Evolutionary conservation across 2,329 filamentous ascomycete genomes (phyloP), one percentile per base, ranked within the genome.

Genomic region (Neonectria hederae): DNA sequence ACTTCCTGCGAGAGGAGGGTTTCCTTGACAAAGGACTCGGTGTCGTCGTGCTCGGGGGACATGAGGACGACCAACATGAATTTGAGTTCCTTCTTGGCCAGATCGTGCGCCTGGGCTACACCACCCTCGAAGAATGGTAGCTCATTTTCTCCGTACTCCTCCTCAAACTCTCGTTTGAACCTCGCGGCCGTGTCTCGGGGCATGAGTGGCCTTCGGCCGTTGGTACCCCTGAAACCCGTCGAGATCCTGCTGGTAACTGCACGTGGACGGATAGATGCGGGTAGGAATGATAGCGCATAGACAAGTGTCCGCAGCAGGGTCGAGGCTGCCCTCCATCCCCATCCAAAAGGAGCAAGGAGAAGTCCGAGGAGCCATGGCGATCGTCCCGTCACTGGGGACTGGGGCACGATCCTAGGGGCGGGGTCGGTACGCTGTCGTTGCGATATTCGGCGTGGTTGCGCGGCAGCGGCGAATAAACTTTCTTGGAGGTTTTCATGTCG

Each of bases 31-130:
- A 97, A 99, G 0, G 86, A 84, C 22, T 89, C 86, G 1, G 92
- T 98, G 72, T 98, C 94, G 75, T 99, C 96, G 78, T 99, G 95
- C 78, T 98, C 96, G 0, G 94, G 93, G 0, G 94, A 97, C 57
- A 97, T 82, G 17, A 99, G 86, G 5, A 98, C 82, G 17, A 97
- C 90, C n/a, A 98, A 80, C 14, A 99, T 83, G 76, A 97, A 97
- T 76, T 97, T 97, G 59, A 97, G 85, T 38, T 98, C 93, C 70
- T 89, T 90, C 82, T 98, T 97, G 6, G 95, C 94, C 40, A 90
- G 81, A 75, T 99, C 96, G 66, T 97, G 88, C 0, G 94, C 94
- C 79, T 97, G 92, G 5, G 97, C 94, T 75, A 98, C 96, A 5
- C 95, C 94, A 55, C 91, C 92, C 75, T 97, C 94, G 70, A 91